Base-by-base conservation (phyloP, 1,284 basidiomycete genomes). In the Melampsora abietis-canadensis region DNA sequence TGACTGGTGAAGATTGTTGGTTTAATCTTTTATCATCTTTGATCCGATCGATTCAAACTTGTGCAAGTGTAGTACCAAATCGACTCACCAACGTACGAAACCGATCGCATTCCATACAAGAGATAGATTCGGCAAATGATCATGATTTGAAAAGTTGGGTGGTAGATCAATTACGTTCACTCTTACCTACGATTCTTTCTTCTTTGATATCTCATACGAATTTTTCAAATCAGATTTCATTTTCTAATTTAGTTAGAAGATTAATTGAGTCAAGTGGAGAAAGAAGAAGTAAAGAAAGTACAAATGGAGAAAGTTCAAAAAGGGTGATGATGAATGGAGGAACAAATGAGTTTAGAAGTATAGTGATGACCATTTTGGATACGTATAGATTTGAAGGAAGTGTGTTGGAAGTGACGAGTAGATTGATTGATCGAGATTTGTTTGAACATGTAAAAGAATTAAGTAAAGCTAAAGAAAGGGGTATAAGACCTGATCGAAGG, bases 291-390 rank as follows among this genome's bases (percentile, higher is more conserved):
- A 40, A 40, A 40, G 37, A 40, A 69, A 67, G 2, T 75, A 78
- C 0, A 86, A n/a, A 81, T 83, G 37, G 82, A 85, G 19, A 83
- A 85, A 8, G 84, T 84, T 59, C 86, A 86, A 19, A 19, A 34
- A 61, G 17, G 34, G 30, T 31, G 10, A 24, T 27, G 4, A 34
- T 61, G n/a, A 40, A 40, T 40, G 37, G 37, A 40, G 37, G 37
- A 5, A 98, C 98, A 81, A 88, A 90, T 44, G 94, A 98, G 82
- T 95, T 98, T 82, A 87, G 93, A 60, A 87, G 88, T 4, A 93
- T 98, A 75, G 84, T 98, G 27, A 90, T 89, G 0, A 90, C 92
- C 37, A 98, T 98, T 92, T 84, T 98, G 77, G 92, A 94, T 79
- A 91, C 92, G 1, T 98, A 97, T 83, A 88, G 90, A 27, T 88